phyloP scores from a whole-genome alignment of 2,329 filamentous ascomycete genomes.

The Parastagonospora avenae region DNA sequence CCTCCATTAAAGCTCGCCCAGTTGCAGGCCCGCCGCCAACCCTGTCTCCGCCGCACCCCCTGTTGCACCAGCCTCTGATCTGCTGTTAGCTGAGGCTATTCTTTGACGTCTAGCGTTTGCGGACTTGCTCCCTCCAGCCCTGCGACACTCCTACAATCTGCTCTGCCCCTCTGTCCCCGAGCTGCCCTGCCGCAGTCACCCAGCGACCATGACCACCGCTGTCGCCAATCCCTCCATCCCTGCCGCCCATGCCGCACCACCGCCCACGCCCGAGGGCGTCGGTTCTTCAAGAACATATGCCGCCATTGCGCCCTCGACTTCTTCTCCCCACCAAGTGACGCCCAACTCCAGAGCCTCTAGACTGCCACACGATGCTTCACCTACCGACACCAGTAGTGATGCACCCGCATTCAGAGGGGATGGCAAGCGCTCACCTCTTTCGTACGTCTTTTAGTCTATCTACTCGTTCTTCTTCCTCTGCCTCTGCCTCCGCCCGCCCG shows the following conservation, averaged over 20 bases:
- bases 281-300: slow-evolving; percentile 51
- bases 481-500: slow-evolving; percentile 29
- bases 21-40: slow-evolving; percentile 4
- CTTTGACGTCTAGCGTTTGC: slow-evolving; percentile 44
- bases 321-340: slow-evolving; percentile 47
- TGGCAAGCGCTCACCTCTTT: slow-evolving; percentile 60
- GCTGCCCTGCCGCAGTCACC: slow-evolving; percentile 19
- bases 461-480: slow-evolving; percentile 29
- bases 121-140: slow-evolving; percentile 35
- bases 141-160: slow-evolving; percentile 45
- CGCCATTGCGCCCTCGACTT: slow-evolving; percentile 51
- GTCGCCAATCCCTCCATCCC: slow-evolving; percentile 51
- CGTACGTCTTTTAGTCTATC: slow-evolving; percentile 50
- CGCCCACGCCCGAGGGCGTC: slow-evolving; percentile 36
- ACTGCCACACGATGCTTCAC: slow-evolving; percentile 47
- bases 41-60: slow-evolving; percentile 24
- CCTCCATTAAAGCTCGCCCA: no score
- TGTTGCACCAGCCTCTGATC: slow-evolving; percentile 34
- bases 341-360: slow-evolving; percentile 43
- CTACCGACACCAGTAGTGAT: slow-evolving; percentile 46
- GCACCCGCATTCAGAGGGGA: slow-evolving; percentile 47
- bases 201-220: slow-evolving; percentile 53
- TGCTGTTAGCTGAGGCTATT: slow-evolving; percentile 34
- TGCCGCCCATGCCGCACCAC: slow-evolving; percentile 46
- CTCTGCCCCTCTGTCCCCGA: slow-evolving; percentile 19